Conservation (phyloP, 331 rosid species). For the Ulmus americana region DNA sequence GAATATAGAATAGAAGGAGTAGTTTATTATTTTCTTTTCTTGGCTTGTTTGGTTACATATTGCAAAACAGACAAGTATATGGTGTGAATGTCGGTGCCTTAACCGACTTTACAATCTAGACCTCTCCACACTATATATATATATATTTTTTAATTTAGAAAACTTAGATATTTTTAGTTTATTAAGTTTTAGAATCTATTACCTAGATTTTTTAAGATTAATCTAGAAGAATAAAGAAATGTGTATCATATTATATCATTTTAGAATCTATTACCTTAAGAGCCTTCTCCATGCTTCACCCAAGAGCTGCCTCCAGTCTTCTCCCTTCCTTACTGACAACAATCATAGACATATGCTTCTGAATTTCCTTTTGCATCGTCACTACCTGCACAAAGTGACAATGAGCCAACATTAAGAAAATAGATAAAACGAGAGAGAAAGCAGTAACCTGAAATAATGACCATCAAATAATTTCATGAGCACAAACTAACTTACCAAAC, state of each 20-base stretch:
- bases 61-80: too few relatives aligned
- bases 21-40: too few relatives aligned
- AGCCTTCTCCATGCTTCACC: slow-evolving; percentile 73
- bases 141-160: too few relatives aligned
- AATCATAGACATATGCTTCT: slow-evolving; percentile 73
- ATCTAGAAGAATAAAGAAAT: slow-evolving; percentile 49
- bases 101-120: too few relatives aligned
- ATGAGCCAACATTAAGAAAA: slow-evolving; percentile 13
- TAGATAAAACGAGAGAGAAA: slow-evolving; percentile 9
- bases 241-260: slow-evolving; percentile 60
- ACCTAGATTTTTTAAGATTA: too few relatives aligned
- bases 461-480: neutral
- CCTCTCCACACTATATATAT: too few relatives aligned
- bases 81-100: too few relatives aligned
- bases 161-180: too few relatives aligned
- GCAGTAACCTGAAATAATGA: neutral
- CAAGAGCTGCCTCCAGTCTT: slow-evolving; percentile 72
- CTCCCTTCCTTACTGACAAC: slow-evolving; percentile 80
- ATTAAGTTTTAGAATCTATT: too few relatives aligned
- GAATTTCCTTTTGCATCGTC: slow-evolving; percentile 73
- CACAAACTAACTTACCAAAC: neutral
- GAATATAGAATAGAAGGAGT: too few relatives aligned
- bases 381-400: slow-evolving; percentile 47
- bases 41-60: too few relatives aligned
- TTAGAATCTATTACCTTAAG: slow-evolving; percentile 41